Conservation (phyloP, 306 rosid species). For the Lotus japonicus region DNA sequence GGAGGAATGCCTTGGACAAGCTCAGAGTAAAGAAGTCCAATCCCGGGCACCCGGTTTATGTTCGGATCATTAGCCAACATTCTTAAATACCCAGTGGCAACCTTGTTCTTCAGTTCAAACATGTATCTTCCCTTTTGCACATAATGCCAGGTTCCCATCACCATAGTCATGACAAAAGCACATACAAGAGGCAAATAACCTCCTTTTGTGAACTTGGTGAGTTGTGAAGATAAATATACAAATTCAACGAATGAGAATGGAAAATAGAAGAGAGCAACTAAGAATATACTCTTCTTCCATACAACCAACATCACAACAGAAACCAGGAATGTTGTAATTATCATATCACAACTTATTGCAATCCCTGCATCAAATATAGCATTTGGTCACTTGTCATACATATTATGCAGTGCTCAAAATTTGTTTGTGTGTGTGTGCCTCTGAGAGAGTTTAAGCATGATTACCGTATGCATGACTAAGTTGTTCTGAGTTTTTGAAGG, state of each 20-base stretch:
- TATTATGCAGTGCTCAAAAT: constrained; percentile 35
- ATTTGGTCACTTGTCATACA: no score
- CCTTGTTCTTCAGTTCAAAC: constrained; percentile 48
- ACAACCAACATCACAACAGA: constrained; percentile 45
- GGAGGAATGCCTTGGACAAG: constrained; percentile 68
- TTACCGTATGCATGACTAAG: no score
- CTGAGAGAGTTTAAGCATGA: no score
- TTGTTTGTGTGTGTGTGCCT: background rate
- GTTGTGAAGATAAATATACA: constrained; percentile 33
- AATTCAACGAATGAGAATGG: constrained; percentile 31
- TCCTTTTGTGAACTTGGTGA: constrained; percentile 45
- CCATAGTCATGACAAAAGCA: constrained; percentile 26
- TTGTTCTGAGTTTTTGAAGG: no score
- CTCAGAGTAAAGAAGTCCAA: constrained; percentile 53
- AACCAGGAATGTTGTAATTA: constrained; percentile 43
- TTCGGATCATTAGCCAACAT: constrained; percentile 24
- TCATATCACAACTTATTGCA: constrained; percentile 58
- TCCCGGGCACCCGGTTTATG: constrained; percentile 40
- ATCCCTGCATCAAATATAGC: constrained; percentile 31
- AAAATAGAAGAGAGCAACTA: constrained; percentile 32
- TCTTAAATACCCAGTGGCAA: constrained; percentile 30
- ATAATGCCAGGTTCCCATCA: constrained; percentile 56
- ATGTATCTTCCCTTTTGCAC: constrained; percentile 43
- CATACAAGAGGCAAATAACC: constrained; percentile 48
- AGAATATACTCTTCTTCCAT: constrained; percentile 54